A percentile compares a stretch with the other conserved stretches of the same genome.
phyloP scores from a whole-genome alignment of 2,329 filamentous ascomycete genomes.

The Colletotrichum acutatum region DNA sequence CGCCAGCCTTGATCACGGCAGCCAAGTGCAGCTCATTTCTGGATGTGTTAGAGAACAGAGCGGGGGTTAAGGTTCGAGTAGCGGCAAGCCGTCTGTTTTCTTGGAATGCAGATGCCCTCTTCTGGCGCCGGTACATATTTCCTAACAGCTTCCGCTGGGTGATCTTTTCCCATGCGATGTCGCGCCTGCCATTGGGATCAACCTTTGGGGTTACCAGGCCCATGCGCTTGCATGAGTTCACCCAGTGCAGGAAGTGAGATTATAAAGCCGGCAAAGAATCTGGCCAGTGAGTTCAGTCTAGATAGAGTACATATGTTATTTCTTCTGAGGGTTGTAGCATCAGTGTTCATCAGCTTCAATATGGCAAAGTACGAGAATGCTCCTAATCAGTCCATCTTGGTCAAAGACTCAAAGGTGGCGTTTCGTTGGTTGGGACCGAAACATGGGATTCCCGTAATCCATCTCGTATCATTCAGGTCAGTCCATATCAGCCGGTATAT shows the following conservation, averaged over 20 bases:
- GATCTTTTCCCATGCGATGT: background rate
- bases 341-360: background rate
- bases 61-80: background rate
- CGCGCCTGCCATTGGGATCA: background rate
- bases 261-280: background rate
- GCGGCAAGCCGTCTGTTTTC: background rate
- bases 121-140: background rate
- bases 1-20: background rate
- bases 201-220: background rate
- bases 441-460: background rate
- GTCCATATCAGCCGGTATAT: background rate
- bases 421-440: background rate
- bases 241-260: accelerated
- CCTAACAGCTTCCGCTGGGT: background rate
- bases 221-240: background rate
- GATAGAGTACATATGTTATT: too few relatives aligned
- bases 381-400: background rate
- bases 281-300: too few relatives aligned
- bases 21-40: background rate
- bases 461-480: background rate
- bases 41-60: background rate
- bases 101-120: background rate
- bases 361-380: background rate
- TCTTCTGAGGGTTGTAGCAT: background rate
- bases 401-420: background rate